These are phyloP conservation scores for Dalbergia cultrata DNA, from an alignment of 306 rosid species.

Conservation along the genomic window DNA sequence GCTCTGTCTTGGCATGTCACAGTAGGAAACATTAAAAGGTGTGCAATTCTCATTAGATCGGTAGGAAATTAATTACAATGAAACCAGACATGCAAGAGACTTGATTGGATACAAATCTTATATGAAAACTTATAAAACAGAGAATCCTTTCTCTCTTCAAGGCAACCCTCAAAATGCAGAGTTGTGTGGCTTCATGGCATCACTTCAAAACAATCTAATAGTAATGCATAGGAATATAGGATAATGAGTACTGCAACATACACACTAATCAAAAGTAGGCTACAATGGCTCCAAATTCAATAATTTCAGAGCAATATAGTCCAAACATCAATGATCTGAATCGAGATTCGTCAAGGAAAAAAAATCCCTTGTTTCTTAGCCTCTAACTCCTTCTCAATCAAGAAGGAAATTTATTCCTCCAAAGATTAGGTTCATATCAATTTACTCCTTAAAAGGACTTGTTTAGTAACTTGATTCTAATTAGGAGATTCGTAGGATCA, in stretches of 20 bases:
- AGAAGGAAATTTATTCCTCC: too few species aligned
- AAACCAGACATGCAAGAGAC: too few species aligned
- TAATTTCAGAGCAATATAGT: not conserved
- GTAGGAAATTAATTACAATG: too few species aligned
- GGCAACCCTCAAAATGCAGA: not conserved
- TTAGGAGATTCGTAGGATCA: constrained; percentile 29
- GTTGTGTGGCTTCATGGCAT: not conserved
- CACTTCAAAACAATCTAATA: not conserved
- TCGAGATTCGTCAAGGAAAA: not conserved
- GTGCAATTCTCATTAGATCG: too few species aligned
- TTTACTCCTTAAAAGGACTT: too few species aligned
- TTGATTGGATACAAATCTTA: too few species aligned
- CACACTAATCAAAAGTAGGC: not conserved
- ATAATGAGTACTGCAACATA: constrained; percentile 1
- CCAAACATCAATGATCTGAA: not conserved
- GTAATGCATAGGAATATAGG: not conserved
- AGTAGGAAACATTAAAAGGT: too few species aligned
- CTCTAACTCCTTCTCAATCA: constrained; percentile 64
- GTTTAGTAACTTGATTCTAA: constrained; percentile 33
- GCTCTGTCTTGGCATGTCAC: too few species aligned
- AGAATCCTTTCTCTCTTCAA: not conserved
- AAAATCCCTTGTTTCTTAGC: constrained; percentile 74
- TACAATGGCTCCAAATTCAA: not conserved
- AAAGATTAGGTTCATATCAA: too few species aligned
- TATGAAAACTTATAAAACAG: too few species aligned